Evolutionary conservation across 805 yeast species (phyloP).

Genomic region (Scheffersomyces stipitis): DNA sequence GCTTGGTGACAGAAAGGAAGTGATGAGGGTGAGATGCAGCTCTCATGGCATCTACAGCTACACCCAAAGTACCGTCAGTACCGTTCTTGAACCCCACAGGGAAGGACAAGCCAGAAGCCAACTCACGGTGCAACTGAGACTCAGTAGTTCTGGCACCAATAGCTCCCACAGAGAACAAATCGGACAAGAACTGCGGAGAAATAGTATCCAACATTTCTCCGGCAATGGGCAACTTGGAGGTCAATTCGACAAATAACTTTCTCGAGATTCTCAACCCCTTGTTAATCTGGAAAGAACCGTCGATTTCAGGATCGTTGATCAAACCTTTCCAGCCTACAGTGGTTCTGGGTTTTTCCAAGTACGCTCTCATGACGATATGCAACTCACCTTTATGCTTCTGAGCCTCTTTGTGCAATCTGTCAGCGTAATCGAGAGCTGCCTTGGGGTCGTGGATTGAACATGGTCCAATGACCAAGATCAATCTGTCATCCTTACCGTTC

Average conservation of each 20-base stretch:
- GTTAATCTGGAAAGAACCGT: constrained; percentile 90
- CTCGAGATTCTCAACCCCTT: constrained; percentile 89
- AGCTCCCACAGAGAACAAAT: constrained; percentile 90
- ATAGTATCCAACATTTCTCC: constrained; percentile 98
- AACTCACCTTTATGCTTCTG: constrained; percentile 75
- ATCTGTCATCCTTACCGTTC: constrained; percentile 81
- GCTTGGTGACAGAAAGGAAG: constrained; percentile 96
- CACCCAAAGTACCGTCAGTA: constrained; percentile 91
- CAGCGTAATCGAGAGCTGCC: constrained; percentile 87
- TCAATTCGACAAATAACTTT: constrained; percentile 78
- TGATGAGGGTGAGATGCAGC: constrained; percentile 93
- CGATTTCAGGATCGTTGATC: constrained; percentile 94
- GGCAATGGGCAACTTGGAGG: constrained; percentile 86
- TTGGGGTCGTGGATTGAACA: constrained; percentile 93
- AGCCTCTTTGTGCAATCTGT: constrained; percentile 61
- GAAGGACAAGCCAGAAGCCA: constrained; percentile 97
- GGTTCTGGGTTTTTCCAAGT: constrained; percentile 97
- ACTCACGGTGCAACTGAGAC: constrained; percentile 95
- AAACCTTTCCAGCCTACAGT: constrained; percentile 99
- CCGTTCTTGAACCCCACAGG: constrained; percentile 99
- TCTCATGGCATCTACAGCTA: constrained; percentile 90
- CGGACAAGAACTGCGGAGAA: constrained; percentile 93
- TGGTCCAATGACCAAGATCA: constrained; percentile 91
- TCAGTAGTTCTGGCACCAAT: constrained; percentile 99
- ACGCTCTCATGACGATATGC: constrained; percentile 92